Base-by-base conservation (phyloP, 2,329 filamentous ascomycete genomes). In the Chaetomium sp. region DNA sequence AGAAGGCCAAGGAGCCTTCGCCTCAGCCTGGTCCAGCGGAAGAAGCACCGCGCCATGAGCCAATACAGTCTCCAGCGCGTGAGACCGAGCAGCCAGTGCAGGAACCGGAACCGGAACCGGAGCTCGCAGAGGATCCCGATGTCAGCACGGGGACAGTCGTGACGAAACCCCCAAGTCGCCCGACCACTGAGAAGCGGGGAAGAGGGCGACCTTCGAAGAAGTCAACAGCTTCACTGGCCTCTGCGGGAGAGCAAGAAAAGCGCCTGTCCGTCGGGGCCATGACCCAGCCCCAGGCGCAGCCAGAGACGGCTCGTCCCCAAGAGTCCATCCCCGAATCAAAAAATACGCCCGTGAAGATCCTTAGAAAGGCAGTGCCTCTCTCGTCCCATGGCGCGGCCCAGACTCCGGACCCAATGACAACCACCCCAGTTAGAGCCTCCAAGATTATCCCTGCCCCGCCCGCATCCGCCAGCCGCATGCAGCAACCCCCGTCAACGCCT, bases 401-500 rank as follows among this genome's bases (percentile, higher is more conserved):
- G 16, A 56, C 49, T 2, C 31, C 61, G 13, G 51, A 33, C 9
- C 60, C 57, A 9, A 54, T 62, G 21, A 60, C 66, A 12, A 50
- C 68, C 19, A 69, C 69, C 25, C 69, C 70, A 4, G 63, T 64
- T 29, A 66, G 65, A 31, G 50, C 60, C 4, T 67, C 71, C n/a
- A 74, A 71, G 63, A 70, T 75, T 16, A 67, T 75, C 13, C 74
- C 77, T 3, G 70, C 71, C 0, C 72, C 73, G 4, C 68, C 73
- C 13, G 67, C 70, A 2, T 70, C 70, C 0, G 59, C 65, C 1
- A 60, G 62, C 60, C 67, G 65, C 12, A 65, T 64, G 7, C 60
- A 68, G 19, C 65, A 67, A 3, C 72, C 75, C 9, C 79, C 80
- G 2, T 72, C 81, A 2, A 84, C 83, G 0, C 82, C 83, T 3